Percentiles rank a stretch among this genome's conserved stretches.
Evolutionary conservation across 2,329 filamentous ascomycete species (phyloP).

Genomic region (Penicillium sclerotiorum): DNA sequence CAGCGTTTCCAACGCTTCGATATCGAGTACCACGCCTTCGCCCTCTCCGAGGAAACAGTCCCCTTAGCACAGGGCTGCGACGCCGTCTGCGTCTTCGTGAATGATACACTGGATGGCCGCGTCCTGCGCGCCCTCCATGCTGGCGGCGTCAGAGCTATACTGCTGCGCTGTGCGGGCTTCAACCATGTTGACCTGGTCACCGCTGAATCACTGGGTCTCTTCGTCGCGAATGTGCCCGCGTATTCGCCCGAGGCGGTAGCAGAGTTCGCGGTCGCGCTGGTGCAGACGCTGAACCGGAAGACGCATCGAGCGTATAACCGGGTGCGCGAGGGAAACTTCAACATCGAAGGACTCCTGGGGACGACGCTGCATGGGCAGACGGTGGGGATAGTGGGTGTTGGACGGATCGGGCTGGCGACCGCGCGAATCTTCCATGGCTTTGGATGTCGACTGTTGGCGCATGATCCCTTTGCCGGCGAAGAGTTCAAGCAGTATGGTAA

Average conservation of each 20-base stretch:
- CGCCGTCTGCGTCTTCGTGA: slow-evolving; percentile 70
- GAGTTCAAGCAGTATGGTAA: slow-evolving; percentile 54
- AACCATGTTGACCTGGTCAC: slow-evolving; percentile 66
- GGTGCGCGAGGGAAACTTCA: slow-evolving; percentile 69
- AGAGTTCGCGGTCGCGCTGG: slow-evolving; percentile 68
- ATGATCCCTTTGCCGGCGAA: slow-evolving; percentile 59
- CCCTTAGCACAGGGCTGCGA: slow-evolving; percentile 55
- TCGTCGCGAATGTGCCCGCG: slow-evolving; percentile 67
- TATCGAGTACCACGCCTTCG: slow-evolving; percentile 61
- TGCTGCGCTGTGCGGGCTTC: slow-evolving; percentile 69
- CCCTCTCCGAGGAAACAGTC: slow-evolving; percentile 60
- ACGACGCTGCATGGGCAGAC: slow-evolving; percentile 65
- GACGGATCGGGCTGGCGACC: slow-evolving; percentile 65
- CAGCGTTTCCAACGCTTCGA: slow-evolving; percentile 44
- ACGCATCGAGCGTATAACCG: slow-evolving; percentile 70
- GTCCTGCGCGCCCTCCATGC: slow-evolving; percentile 57
- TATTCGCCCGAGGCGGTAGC: slow-evolving; percentile 72
- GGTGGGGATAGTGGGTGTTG: slow-evolving; percentile 67
- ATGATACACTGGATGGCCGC: slow-evolving; percentile 58
- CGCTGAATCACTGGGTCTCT: slow-evolving; percentile 59
- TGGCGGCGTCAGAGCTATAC: slow-evolving; percentile 59
- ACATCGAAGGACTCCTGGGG: slow-evolving; percentile 62
- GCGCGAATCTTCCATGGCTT: slow-evolving; percentile 66
- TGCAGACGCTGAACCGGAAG: slow-evolving; percentile 69
- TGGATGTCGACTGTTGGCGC: slow-evolving; percentile 64